Percentiles rank a stretch among this genome's conserved stretches.
Evolutionary conservation across 2,329 filamentous ascomycete genomes (phyloP).

Genomic region (Nothopassalora personata): DNA sequence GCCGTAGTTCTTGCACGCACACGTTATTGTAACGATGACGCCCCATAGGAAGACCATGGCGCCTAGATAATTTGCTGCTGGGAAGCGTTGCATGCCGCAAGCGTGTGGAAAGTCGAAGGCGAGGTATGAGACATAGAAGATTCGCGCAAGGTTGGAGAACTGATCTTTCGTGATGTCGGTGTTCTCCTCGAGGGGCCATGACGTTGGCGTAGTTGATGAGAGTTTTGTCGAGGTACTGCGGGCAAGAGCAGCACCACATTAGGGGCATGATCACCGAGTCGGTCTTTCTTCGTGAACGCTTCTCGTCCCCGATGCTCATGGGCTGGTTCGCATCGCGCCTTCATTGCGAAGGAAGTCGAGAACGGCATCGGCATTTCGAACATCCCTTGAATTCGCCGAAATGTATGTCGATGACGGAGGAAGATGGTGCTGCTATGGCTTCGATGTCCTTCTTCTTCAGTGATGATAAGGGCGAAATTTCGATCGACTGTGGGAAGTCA

Average conservation of each 20-base stretch:
- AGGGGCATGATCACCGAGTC: slow-evolving; percentile 40
- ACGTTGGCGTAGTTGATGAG: slow-evolving; percentile 40
- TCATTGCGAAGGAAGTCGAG: slow-evolving; percentile 29
- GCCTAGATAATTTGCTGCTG: slow-evolving; percentile 51
- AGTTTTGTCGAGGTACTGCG: slow-evolving; percentile 40
- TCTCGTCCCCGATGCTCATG: slow-evolving; percentile 26
- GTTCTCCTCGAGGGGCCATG: slow-evolving; percentile 38
- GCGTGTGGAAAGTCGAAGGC: slow-evolving; percentile 36
- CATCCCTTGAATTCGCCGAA: slow-evolving; percentile 25
- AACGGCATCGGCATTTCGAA: slow-evolving; percentile 29
- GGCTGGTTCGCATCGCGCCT: slow-evolving; percentile 22
- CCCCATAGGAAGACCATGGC: slow-evolving; percentile 43
- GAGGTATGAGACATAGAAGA: slow-evolving; percentile 37
- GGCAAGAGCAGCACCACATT: slow-evolving; percentile 36
- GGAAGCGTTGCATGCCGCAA: slow-evolving; percentile 47
- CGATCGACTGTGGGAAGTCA: background rate
- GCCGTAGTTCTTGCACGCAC: slow-evolving; percentile 48
- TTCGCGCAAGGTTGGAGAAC: slow-evolving; percentile 33
- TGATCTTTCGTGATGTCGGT: slow-evolving; percentile 32
- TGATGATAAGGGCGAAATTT: background rate
- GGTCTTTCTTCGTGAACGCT: slow-evolving; percentile 32
- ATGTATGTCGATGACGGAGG: slow-evolving; percentile 4
- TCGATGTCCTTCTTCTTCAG: slow-evolving; percentile 22
- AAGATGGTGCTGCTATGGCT: slow-evolving; percentile 5
- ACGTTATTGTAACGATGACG: slow-evolving; percentile 44